Evolutionary conservation across 73 alveolate genomes (phyloP).

Genomic region (Paramecium sexaurelia): DNA sequence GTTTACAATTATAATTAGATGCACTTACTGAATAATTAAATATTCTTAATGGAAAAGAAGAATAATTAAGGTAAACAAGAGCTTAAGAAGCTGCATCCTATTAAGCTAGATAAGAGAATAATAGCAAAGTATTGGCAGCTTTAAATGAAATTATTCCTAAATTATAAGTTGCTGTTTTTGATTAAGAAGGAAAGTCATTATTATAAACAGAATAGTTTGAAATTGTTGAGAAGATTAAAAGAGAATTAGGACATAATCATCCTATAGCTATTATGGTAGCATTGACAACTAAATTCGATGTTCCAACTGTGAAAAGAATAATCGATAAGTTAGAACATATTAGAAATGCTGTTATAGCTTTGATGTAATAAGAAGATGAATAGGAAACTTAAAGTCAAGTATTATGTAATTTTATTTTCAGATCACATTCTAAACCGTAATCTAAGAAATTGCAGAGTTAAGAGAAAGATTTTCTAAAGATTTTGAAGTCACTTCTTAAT

Average conservation of each 20-base stretch:
- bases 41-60: conserved; percentile 39
- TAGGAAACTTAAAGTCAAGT: neutral
- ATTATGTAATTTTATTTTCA: neutral
- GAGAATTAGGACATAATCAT: conserved; percentile 35
- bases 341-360: conserved; percentile 33
- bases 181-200: conserved; percentile 2
- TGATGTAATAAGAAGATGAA: conserved; percentile 29
- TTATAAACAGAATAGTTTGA: neutral
- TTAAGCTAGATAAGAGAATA: conserved; percentile 41
- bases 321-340: conserved; percentile 46
- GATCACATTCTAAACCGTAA: neutral
- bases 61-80: conserved; percentile 35
- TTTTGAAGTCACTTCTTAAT: neutral
- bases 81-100: conserved; percentile 56
- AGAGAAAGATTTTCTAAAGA: conserved; percentile 42
- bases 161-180: conserved; percentile 27
- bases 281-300: conserved; percentile 33
- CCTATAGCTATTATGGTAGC: conserved; percentile 49
- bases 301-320: conserved; percentile 51
- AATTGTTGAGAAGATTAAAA: conserved; percentile 10
- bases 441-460: conserved; percentile 21
- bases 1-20: neutral
- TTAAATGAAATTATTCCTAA: conserved; percentile 26
- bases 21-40: neutral
- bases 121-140: conserved; percentile 35